These are phyloP conservation scores for Diplodia seriata DNA, from an alignment of 2,329 filamentous ascomycete genomes.

Conservation along the genomic window DNA sequence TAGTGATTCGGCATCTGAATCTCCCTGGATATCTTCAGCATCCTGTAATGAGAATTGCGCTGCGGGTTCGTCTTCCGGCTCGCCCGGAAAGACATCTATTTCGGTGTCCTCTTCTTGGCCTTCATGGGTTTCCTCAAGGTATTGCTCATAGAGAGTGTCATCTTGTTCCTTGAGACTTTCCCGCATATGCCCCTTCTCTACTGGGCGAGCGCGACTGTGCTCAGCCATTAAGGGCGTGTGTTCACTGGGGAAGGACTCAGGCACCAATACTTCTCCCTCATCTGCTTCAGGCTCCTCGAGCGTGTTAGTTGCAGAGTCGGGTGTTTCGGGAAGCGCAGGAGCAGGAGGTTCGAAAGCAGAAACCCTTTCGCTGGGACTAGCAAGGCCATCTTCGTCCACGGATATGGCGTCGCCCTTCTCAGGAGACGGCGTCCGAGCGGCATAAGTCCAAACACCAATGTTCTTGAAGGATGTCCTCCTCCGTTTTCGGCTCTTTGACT, in stretches of 20 bases:
- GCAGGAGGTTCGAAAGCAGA: background rate
- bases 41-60: constrained; percentile 15
- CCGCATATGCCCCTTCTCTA: background rate
- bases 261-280: constrained; percentile 17
- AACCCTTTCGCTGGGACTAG: constrained; percentile 9
- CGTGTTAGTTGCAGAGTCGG: constrained; percentile 1
- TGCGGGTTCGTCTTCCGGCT: constrained; percentile 14
- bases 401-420: constrained; percentile 55
- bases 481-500: constrained; percentile 70
- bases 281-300: background rate
- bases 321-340: constrained; percentile 7
- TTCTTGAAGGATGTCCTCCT: constrained; percentile 73
- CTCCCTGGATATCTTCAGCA: background rate
- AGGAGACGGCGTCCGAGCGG: constrained; percentile 74
- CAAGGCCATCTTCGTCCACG: constrained; percentile 4
- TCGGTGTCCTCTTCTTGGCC: constrained; percentile 40
- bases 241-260: background rate
- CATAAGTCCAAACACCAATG: constrained; percentile 76
- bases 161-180: background rate
- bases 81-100: constrained; percentile 33
- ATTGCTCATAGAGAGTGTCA: constrained; percentile 26
- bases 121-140: constrained; percentile 4
- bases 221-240: background rate
- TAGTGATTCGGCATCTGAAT: background rate
- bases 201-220: background rate